Base-by-base conservation (phyloP, 2,329 filamentous ascomycete genomes). In the Fusarium poae region DNA sequence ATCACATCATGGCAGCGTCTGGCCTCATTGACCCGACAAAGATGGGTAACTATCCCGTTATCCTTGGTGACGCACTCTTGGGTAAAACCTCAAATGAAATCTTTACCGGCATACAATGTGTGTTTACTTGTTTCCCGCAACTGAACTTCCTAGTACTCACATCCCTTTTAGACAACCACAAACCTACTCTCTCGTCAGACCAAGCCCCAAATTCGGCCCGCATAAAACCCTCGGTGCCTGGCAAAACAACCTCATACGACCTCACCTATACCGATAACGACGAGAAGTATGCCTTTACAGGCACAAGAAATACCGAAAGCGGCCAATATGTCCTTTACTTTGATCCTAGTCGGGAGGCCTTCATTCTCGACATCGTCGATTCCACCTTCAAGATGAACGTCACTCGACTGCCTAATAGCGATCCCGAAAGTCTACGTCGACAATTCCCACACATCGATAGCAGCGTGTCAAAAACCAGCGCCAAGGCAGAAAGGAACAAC, bases 381-480 rank as follows among this genome's bases (percentile, higher is more conserved):
- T 91, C 90, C n/a, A 89, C 90, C 39, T 91, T 97, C 79, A 90
- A 93, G 74, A 94, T 97, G 90, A 97, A 97, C 78, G 81, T 97
- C 55, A 89, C 87, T 53, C 88, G 86, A 57, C 89, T 89, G 16
- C 92, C 91, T 4, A 90, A 91, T 73, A 82, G 84, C 55, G 88
- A 92, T 70, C 79, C 85, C 54, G 86, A 87, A 30, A 88, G 85
- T 73, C 83, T 97, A 40, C 85, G 87, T 48, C 85, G 88, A 50
- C 85, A 90, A 74, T 89, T 92, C 75, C 84, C 88, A 12, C 92
- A 92, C 63, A 84, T 96, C 37, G 82, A 84, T 25, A 78, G 34
- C 51, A 63, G 42, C 51, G 57, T 66, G 9, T 56, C 74, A 15
- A 68, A 73, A 23, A 23, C 70, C 9, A 45, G 67, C 35, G 16